Conservation (phyloP, 2,329 filamentous ascomycete species). For the Phaeosphaeriaceae sp. region DNA sequence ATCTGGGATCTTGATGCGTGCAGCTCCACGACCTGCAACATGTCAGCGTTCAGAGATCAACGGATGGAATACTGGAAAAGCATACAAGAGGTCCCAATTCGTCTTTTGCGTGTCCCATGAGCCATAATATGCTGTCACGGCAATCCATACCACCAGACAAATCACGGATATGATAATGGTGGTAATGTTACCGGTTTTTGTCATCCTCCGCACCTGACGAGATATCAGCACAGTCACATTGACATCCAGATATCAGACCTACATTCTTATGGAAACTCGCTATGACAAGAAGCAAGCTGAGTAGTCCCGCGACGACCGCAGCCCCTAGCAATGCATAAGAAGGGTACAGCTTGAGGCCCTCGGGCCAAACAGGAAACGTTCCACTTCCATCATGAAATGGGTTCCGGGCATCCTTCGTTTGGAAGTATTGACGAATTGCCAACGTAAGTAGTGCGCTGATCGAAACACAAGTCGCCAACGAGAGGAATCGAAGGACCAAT, state of each 20-base stretch:
- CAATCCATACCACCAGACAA: constrained; percentile 22
- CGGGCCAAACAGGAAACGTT: constrained; percentile 24
- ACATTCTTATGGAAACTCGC: constrained; percentile 26
- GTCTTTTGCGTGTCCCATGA: constrained; percentile 27
- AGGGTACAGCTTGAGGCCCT: constrained; percentile 21
- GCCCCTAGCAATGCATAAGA: constrained; percentile 19
- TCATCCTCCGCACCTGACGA: constrained; percentile 23
- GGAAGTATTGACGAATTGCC: constrained; percentile 10
- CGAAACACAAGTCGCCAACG: constrained; percentile 11
- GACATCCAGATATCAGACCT: background rate
- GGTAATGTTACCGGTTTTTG: constrained; percentile 23
- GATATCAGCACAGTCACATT: background rate
- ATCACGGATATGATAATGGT: constrained; percentile 20
- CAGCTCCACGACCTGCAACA: constrained; percentile 24
- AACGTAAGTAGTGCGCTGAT: constrained; percentile 18
- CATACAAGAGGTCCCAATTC: constrained; percentile 27
- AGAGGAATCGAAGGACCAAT: constrained; percentile 18
- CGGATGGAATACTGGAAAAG: background rate
- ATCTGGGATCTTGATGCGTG: constrained; percentile 13
- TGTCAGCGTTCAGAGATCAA: background rate
- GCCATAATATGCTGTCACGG: constrained; percentile 25
- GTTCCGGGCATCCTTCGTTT: constrained; percentile 18
- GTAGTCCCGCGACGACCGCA: constrained; percentile 14
- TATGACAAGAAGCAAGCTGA: constrained; percentile 19
- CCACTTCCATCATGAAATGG: constrained; percentile 22